phyloP scores from a whole-genome alignment of 306 rosid genomes.

The Pueraria montana region DNA sequence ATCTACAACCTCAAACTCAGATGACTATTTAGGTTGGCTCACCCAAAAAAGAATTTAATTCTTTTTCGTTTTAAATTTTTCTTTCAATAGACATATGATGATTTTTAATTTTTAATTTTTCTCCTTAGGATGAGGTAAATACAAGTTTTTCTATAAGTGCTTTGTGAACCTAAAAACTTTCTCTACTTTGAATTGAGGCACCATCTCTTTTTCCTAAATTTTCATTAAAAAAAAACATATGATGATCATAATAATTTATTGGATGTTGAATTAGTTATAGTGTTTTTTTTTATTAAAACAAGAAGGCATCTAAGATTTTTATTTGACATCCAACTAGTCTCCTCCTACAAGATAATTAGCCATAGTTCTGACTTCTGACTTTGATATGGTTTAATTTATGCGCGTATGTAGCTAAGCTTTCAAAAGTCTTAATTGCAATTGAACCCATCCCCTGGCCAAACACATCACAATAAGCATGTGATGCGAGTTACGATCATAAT shows the following conservation, averaged over 20 bases:
- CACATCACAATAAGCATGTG: slow-evolving; percentile 1
- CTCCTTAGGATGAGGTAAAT: no score
- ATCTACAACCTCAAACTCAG: not conserved
- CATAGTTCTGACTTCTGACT: not conserved
- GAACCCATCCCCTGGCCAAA: not conserved
- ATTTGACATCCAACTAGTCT: no score
- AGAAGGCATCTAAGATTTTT: no score
- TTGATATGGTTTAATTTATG: not conserved
- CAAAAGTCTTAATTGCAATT: slow-evolving; percentile 11
- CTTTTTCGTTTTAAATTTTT: not conserved
- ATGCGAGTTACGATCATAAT: not conserved
- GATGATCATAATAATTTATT: not conserved
- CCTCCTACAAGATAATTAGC: no score
- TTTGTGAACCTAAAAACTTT: no score
- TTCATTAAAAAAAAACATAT: no score
- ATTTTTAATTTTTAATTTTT: no score
- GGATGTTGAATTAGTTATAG: not conserved
- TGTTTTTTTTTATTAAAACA: no score
- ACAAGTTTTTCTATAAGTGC: no score
- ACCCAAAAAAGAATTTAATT: not conserved
- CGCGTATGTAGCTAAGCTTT: not conserved
- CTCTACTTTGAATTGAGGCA: no score
- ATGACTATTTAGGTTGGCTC: not conserved
- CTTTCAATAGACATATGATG: not conserved
- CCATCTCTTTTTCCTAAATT: no score